Percentiles rank a stretch among this genome's conserved stretches.
Conservation (phyloP, 2,329 filamentous ascomycete species). For the Penicillium sp. region DNA sequence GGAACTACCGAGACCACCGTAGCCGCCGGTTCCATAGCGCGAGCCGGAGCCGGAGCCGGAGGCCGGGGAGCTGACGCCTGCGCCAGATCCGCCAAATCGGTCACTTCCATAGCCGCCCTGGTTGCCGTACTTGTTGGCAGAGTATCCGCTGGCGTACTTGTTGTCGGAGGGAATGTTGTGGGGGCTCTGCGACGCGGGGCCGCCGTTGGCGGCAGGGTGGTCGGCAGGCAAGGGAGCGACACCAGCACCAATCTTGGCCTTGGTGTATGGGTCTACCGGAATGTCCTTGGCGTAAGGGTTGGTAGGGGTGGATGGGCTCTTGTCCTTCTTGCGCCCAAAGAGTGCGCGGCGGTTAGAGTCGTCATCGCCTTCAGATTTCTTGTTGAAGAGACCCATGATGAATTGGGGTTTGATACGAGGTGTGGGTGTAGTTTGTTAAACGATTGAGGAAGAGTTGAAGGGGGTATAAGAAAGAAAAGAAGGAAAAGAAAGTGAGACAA, state of each 20-base stretch:
- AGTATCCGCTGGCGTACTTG: slow-evolving; percentile 39
- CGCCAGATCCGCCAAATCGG: slow-evolving; percentile 50
- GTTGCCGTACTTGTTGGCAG: slow-evolving; percentile 45
- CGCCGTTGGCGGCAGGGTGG: slow-evolving; percentile 27
- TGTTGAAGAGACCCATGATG: slow-evolving; percentile 50
- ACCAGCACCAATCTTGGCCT: slow-evolving; percentile 48
- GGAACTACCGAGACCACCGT: slow-evolving; percentile 56
- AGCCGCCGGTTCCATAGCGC: slow-evolving; percentile 54
- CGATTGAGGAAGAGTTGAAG: not conserved
- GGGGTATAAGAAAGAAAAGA: slow-evolving; percentile 1
- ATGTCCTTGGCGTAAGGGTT: slow-evolving; percentile 61
- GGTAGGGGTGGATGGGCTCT: slow-evolving; percentile 51
- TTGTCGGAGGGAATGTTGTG: slow-evolving; percentile 36
- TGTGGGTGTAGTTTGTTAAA: slow-evolving; percentile 1
- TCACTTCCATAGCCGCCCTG: slow-evolving; percentile 54
- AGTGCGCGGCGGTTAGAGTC: slow-evolving; percentile 57
- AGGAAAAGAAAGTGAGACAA: slow-evolving; percentile 13
- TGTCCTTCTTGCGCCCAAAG: slow-evolving; percentile 60
- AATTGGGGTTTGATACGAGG: not conserved
- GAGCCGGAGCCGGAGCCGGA: slow-evolving; percentile 42
- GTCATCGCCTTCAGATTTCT: slow-evolving; percentile 58
- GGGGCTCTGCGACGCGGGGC: slow-evolving; percentile 26
- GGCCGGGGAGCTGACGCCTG: slow-evolving; percentile 29
- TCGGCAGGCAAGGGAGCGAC: slow-evolving; percentile 39
- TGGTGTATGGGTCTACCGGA: slow-evolving; percentile 56